Conservation (phyloP, 495 filamentous ascomycete species). For the Poronia punctata region DNA sequence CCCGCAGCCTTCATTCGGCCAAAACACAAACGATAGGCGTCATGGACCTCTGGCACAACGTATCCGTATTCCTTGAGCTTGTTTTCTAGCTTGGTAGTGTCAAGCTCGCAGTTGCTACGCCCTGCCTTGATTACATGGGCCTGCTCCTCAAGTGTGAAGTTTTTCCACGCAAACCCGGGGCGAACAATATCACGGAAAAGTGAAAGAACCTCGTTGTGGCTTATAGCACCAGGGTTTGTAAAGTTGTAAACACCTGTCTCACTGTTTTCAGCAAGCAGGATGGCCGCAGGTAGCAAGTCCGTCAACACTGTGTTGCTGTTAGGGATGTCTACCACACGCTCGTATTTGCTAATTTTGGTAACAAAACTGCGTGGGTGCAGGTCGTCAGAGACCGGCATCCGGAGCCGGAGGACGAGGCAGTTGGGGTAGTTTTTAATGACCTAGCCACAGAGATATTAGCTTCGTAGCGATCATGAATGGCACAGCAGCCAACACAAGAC, state of each 20-base stretch:
- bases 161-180: constrained; percentile 56
- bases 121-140: constrained; percentile 60
- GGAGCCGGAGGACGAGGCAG: constrained; percentile 52
- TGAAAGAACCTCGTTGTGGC: constrained; percentile 57
- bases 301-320: constrained; percentile 61
- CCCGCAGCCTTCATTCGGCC: constrained; percentile 56
- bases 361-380: constrained; percentile 60
- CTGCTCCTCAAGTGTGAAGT: constrained; percentile 59
- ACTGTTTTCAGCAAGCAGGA: constrained; percentile 52
- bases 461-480: too few species aligned
- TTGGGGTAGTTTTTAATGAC: constrained; percentile 55
- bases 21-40: constrained; percentile 55
- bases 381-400: constrained; percentile 65
- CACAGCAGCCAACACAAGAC: too few species aligned
- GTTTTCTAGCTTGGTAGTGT: constrained; percentile 51
- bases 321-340: constrained; percentile 56
- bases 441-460: too few species aligned
- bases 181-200: constrained; percentile 57
- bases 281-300: constrained; percentile 54
- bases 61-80: constrained; percentile 55
- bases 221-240: constrained; percentile 61
- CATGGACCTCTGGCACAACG: constrained; percentile 54
- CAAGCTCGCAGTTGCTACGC: constrained; percentile 57
- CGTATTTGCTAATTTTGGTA: constrained; percentile 60
- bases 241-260: constrained; percentile 62